Evolutionary conservation across 116 monocot species (phyloP).

Genomic region (Zostera marina): DNA sequence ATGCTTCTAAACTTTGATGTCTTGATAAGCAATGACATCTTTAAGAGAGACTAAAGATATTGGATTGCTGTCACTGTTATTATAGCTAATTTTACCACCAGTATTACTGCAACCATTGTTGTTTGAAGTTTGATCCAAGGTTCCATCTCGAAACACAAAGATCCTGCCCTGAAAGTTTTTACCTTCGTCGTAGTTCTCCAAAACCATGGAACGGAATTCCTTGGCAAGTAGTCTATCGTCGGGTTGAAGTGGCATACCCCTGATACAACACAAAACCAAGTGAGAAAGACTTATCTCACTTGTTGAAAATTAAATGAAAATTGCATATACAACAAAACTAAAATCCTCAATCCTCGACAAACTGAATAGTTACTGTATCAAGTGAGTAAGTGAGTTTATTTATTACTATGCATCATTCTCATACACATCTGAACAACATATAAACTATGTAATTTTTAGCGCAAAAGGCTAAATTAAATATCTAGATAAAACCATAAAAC

Average conservation of each 20-base stretch:
- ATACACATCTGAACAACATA: too few relatives aligned
- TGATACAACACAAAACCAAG: conserved; percentile 15
- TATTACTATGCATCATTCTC: too few relatives aligned
- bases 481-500: not conserved
- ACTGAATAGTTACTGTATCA: too few relatives aligned
- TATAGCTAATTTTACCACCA: conserved; percentile 1
- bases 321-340: too few relatives aligned
- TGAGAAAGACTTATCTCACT: too few relatives aligned
- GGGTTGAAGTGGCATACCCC: conserved; percentile 57
- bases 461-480: too few relatives aligned
- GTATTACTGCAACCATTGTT: conserved; percentile 12
- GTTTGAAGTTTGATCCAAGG: conserved; percentile 37
- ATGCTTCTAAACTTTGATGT: conserved; percentile 13
- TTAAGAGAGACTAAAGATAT: conserved; percentile 30
- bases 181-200: conserved; percentile 29
- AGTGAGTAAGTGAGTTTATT: too few relatives aligned
- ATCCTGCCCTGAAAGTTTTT: conserved; percentile 18
- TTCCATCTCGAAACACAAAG: conserved; percentile 59
- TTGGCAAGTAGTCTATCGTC: conserved; percentile 38
- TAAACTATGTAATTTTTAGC: too few relatives aligned
- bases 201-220: conserved; percentile 48
- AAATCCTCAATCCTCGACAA: too few relatives aligned
- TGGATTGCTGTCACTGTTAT: conserved; percentile 6
- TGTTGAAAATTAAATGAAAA: too few relatives aligned
- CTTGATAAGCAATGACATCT: conserved; percentile 30